A percentile compares a stretch with the other conserved stretches of the same genome.
phyloP scores from a whole-genome alignment of 768 basidiomycete species.

The Psilocybe subaeruginosa region DNA sequence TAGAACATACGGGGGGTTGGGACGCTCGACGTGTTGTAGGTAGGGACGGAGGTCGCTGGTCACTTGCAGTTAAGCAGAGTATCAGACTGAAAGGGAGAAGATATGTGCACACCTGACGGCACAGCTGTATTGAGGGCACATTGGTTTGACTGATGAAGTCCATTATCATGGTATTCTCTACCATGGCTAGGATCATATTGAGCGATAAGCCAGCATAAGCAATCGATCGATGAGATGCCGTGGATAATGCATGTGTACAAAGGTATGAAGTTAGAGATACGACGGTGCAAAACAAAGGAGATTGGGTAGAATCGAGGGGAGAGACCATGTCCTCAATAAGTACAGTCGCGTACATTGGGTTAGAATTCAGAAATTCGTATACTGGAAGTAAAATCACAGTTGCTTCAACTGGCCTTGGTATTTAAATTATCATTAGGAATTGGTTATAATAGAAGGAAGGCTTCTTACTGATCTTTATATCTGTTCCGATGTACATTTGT shows the following conservation, averaged over 20 bases:
- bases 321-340: slow-evolving; percentile 39
- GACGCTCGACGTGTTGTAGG: slow-evolving; percentile 36
- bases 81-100: background rate
- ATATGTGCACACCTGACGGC: slow-evolving; percentile 59
- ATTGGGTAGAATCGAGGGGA: slow-evolving; percentile 21
- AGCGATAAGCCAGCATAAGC: slow-evolving; percentile 65
- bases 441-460: slow-evolving; percentile 1
- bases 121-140: slow-evolving; percentile 50
- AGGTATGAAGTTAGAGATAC: slow-evolving; percentile 67
- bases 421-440: background rate
- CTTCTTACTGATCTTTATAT: slow-evolving; percentile 56
- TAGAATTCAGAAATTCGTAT: slow-evolving; percentile 61
- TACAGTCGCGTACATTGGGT: slow-evolving; percentile 50
- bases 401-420: slow-evolving; percentile 62
- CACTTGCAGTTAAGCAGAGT: background rate
- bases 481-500: slow-evolving; percentile 52
- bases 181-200: slow-evolving; percentile 52
- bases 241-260: slow-evolving; percentile 67
- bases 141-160: slow-evolving; percentile 44
- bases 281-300: slow-evolving; percentile 47
- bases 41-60: slow-evolving; percentile 52
- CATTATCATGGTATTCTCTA: slow-evolving; percentile 53
- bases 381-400: slow-evolving; percentile 60
- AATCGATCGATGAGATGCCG: slow-evolving; percentile 56
- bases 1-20: slow-evolving; percentile 53